A percentile compares a stretch with the other conserved stretches of the same genome.
Evolutionary conservation across 305 asterid species (phyloP).

Genomic region (Rubia tinctorum): DNA sequence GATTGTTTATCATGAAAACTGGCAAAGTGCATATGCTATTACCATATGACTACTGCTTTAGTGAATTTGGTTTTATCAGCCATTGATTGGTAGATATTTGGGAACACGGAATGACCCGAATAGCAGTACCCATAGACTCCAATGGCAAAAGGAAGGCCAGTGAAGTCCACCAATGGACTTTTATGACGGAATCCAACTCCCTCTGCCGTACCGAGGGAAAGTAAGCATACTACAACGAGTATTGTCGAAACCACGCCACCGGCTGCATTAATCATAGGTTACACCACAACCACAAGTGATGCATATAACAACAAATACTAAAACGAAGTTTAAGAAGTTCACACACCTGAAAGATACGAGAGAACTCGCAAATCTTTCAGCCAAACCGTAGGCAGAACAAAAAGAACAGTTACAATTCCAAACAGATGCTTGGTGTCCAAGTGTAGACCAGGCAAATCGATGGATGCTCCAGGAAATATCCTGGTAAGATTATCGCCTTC

Average conservation of each 20-base stretch:
- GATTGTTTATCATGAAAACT: neutral
- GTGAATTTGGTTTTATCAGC: conserved; percentile 80
- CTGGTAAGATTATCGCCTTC: conserved; percentile 87
- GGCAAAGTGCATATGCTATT: neutral
- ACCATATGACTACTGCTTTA: conserved; percentile 64
- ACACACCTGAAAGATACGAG: conserved; percentile 83
- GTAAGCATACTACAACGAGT: conserved; percentile 51
- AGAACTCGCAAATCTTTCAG: conserved; percentile 71
- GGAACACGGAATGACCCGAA: conserved; percentile 96
- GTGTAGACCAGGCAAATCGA: conserved; percentile 45
- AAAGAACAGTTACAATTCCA: conserved; percentile 43
- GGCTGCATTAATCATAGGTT: conserved; percentile 42
- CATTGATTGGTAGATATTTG: conserved; percentile 95
- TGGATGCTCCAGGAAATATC: conserved; percentile 61
- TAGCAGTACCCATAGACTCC: conserved; percentile 89
- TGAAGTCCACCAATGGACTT: conserved; percentile 49
- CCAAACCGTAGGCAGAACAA: conserved; percentile 74
- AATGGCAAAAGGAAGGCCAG: conserved; percentile 80
- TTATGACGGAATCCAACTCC: conserved; percentile 69
- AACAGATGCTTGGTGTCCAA: conserved; percentile 70
- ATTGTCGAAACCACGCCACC: conserved; percentile 73
- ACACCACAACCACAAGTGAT: conserved; percentile 3
- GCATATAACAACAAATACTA: conserved; percentile 5
- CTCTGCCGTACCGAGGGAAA: conserved; percentile 53
- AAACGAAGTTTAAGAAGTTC: neutral